Base-by-base conservation (phyloP, 2,329 filamentous ascomycete species). In the Penicillium sp. region DNA sequence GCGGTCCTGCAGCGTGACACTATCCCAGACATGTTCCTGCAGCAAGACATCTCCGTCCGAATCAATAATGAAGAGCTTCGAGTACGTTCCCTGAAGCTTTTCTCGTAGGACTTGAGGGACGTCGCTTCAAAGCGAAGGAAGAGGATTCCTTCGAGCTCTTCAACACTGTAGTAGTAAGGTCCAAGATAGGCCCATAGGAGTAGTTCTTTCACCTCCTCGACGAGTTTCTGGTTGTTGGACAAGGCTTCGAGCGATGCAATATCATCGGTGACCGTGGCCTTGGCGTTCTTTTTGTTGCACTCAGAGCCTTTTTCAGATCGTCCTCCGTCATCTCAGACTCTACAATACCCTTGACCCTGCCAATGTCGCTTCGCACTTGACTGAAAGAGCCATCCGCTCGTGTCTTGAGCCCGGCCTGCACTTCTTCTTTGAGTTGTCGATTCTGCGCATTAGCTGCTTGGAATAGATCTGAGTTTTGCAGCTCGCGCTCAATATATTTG, bases 201-300 rank as follows among this genome's bases (percentile, higher is more conserved):
- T 12, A 45, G 22, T 26, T 45, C 42, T 15, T 45, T 45, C 42
- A 45, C 42, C 42, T 45, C 42, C 4, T 45, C 42, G 42, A 45
- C 26, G 4, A 45, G 42, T 7, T 45, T 45, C 22, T 45, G 42
- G 42, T 45, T 45, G 22, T 45, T 45, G 22, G 42, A 22, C 24
- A 45, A 26, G 10, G 42, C 42, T 15, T 45, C 42, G 22, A 45
- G 22, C 1, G 42, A 45, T 26, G 42, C 42, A 13, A 45, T 26
- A 26, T 45, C 42, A 6, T 45, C 42, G 12, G 42, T 45, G 22
- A 45, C 22, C 13, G 42, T 45, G 12, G 42, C 42, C 24, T 45
- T 45, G 26, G 42, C 42, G 12, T 45, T 45, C 42, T 45, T 45
- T 15, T 45, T 45, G 42, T 45, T 45, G 42, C 42, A 22, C 42